Percentiles rank a stretch among this genome's conserved stretches.
Conservation (phyloP, 225 moss, liverwort and hornwort species). For the Bryoerythrophyllum caledonicum region DNA sequence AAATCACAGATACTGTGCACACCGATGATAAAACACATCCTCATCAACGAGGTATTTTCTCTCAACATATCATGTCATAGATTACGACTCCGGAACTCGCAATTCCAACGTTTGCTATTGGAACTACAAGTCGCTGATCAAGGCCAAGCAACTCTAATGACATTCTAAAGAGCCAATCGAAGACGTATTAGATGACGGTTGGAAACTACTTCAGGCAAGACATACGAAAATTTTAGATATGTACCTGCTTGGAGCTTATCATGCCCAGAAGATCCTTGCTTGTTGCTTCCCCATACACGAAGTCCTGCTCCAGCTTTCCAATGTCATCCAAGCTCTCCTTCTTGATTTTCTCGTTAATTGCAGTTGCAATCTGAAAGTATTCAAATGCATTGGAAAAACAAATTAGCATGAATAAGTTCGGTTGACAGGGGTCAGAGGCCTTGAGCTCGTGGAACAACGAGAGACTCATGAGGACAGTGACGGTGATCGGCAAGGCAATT, state of each 20-base stretch:
- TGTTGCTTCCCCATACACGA: slow-evolving; percentile 96
- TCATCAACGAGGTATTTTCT: not conserved
- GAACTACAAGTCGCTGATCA: not conserved
- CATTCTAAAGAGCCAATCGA: slow-evolving; percentile 7
- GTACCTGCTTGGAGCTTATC: slow-evolving; percentile 74
- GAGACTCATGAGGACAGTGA: not conserved
- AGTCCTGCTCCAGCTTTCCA: slow-evolving; percentile 93
- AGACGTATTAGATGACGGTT: not conserved
- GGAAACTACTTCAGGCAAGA: slow-evolving; percentile 6
- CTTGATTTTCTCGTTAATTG: slow-evolving; percentile 86
- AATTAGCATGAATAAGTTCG: not conserved
- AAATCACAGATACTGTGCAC: slow-evolving; percentile 5
- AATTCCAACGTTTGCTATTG: slow-evolving; percentile 8
- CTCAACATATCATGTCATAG: not conserved
- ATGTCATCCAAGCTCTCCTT: slow-evolving; percentile 71
- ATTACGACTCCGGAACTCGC: not conserved
- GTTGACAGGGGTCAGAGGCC: not conserved
- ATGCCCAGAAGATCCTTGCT: slow-evolving; percentile 93
- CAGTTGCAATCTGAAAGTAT: slow-evolving; percentile 78
- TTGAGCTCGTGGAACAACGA: not conserved
- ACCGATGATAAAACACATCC: slow-evolving; percentile 7
- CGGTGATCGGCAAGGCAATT: too few relatives aligned
- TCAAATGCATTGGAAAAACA: not conserved
- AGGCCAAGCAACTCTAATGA: not conserved
- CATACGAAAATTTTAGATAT: not conserved